phyloP scores from a whole-genome alignment of 2,329 filamentous ascomycete species.

The Alternaria sp. region DNA sequence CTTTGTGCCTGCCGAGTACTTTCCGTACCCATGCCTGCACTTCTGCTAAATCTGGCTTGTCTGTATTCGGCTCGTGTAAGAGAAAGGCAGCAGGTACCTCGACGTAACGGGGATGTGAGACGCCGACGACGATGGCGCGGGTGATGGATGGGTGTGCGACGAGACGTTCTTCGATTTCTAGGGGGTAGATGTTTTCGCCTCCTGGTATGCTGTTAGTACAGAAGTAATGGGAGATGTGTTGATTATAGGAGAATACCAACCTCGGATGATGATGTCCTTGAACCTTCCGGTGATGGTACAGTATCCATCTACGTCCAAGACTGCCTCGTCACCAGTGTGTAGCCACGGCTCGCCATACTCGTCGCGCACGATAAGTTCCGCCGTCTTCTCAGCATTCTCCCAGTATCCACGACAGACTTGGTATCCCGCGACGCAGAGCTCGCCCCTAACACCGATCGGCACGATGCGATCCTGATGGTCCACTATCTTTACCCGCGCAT shows the following conservation, averaged over 20 bases:
- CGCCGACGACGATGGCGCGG: slow-evolving; percentile 73
- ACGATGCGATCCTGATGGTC: slow-evolving; percentile 71
- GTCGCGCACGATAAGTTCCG: slow-evolving; percentile 73
- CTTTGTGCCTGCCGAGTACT: slow-evolving; percentile 55
- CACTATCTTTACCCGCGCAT: slow-evolving; percentile 77
- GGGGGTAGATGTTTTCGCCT: slow-evolving; percentile 63
- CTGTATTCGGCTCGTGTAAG: slow-evolving; percentile 28
- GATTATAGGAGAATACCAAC: slow-evolving; percentile 39
- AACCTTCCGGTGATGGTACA: slow-evolving; percentile 77
- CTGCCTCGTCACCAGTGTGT: slow-evolving; percentile 51
- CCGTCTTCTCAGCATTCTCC: slow-evolving; percentile 77
- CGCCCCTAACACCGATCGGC: slow-evolving; percentile 72
- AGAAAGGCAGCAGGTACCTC: slow-evolving; percentile 76
- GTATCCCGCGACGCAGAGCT: slow-evolving; percentile 81
- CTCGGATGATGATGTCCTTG: slow-evolving; percentile 82
- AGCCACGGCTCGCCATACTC: slow-evolving; percentile 60
- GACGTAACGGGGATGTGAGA: slow-evolving; percentile 75
- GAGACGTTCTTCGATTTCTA: slow-evolving; percentile 79
- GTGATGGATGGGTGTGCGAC: slow-evolving; percentile 68
- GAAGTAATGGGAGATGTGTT: neutral
- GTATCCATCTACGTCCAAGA: slow-evolving; percentile 60
- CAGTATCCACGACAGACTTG: slow-evolving; percentile 72
- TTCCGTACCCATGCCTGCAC: slow-evolving; percentile 50
- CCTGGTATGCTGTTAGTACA: slow-evolving; percentile 22
- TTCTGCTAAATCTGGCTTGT: slow-evolving; percentile 43